Base-by-base conservation (phyloP, 2,329 filamentous ascomycete genomes). In the Fusarium multiceps region DNA sequence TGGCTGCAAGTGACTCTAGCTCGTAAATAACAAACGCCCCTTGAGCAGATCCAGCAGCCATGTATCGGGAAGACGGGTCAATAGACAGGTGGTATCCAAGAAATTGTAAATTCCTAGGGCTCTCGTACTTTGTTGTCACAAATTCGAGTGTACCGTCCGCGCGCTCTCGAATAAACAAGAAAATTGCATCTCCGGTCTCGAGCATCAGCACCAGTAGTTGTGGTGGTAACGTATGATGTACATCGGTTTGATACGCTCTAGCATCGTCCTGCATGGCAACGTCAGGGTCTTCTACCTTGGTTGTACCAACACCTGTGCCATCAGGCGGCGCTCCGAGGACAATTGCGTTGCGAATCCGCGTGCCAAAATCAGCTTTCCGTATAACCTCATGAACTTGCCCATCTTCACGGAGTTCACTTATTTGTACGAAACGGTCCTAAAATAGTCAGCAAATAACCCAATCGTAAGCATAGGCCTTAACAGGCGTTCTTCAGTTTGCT, bases 161-260 rank as follows among this genome's bases (percentile, higher is more conserved):
- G 0, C 74, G 73, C 30, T 82, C 80, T 49, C 80, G 82, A 48
- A 93, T 84, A 78, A 91, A 95, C 25, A 98, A 80, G 72, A 98
- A 97, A 25, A 95, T 85, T 53, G 93, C 82, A 62, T 93, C 89
- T 40, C 90, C 89, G 18, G 87, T 88, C 68, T 92, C 90, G 11
- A 98, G 85, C 23, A 93, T 89, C 18, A 98, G 81, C 6, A 96
- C 86, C 18, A 98, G 82, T 25, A 94, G 83, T 75, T 98, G 93
- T n/a, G 93, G 92, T 14, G 94, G 93, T 58, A 92, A 78, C 63
- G 72, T 27, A 30, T 46, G 69, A 18, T 51, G 49, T 9, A 37
- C 27, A 13, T 68, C 41, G 18, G 43, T 27, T 18, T 68, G 48
- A 45, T 47, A 41, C 49, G 62, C 40, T 9, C 59, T 64, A 43